Base-by-base conservation (phyloP, 208 protist species). In the Crithidia thermophila region DNA sequence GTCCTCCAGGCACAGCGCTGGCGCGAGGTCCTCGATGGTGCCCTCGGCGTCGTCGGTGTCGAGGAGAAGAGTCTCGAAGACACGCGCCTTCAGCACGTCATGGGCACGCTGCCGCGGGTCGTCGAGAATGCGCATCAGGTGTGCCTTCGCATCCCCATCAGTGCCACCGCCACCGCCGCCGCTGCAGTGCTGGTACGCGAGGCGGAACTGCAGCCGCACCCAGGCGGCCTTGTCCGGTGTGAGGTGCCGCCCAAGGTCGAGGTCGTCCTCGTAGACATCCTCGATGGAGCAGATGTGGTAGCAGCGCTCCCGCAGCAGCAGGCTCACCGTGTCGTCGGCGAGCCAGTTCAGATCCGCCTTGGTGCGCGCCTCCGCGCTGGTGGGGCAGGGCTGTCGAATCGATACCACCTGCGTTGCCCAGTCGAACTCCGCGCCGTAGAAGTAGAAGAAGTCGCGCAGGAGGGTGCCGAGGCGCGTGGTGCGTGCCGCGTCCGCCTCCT, bases 261-360 rank as follows among this genome's bases (percentile, higher is more conserved):
- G 69, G 49, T 92, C 45, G 10, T 88, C 74, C 43, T 95, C 90
- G 67, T 93, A 95, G 21, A 81, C 72, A 56, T 95, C 90, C 39
- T 93, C 87, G 55, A 95, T 92, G 65, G 78, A 93, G 33, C 93
- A 66, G 39, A 67, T 43, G 62, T 90, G 84, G 67, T 77, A 91
- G 55, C 85, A 61, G 14, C 84, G 76, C 33, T 90, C 42, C 14
- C 79, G 52, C n/a, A 87, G 57, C 18, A 77, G 36, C 27, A 66
- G 23, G 11, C 56, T 53, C 36, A 79, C 33, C 18, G 81, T 79
- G 45, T 80, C 49, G 3, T 36, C 59, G n/a, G 25, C 50, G 9
- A 65, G 36, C 86, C 88, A 92, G 16, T 62, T 70, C 9, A 85
- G 68, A 30, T 73, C 67, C 6, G 49, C 40, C 46, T 71, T 79